Percentiles rank a stretch among this genome's conserved stretches.
Evolutionary conservation across 768 basidiomycete species (phyloP).

Genomic region (Cystobasidium tubakii): DNA sequence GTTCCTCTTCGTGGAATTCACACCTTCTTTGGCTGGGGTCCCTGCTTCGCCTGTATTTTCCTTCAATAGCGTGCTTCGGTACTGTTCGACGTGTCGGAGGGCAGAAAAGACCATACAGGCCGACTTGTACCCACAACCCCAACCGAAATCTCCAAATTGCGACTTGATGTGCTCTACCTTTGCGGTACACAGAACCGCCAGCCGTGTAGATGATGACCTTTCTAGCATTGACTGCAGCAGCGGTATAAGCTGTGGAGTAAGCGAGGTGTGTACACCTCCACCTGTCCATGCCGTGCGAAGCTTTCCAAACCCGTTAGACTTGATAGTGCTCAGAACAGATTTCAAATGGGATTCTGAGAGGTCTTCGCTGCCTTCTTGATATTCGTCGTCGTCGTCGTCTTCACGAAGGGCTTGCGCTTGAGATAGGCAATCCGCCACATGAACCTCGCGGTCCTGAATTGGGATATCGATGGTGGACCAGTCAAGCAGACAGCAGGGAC

Average conservation of each 20-base stretch:
- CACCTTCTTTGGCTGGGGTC: neutral
- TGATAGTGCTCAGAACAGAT: neutral
- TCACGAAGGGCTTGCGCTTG: conserved; percentile 16
- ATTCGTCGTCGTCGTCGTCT: conserved; percentile 13
- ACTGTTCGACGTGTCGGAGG: conserved; percentile 25
- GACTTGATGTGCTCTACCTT: conserved; percentile 37
- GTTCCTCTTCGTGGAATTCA: neutral
- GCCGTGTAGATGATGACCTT: conserved; percentile 10
- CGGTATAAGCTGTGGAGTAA: neutral
- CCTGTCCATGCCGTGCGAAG: conserved; percentile 11
- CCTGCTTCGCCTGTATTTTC: neutral
- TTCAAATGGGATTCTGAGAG: neutral
- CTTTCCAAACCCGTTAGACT: conserved; percentile 12
- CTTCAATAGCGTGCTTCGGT: neutral
- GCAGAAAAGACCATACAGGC: conserved; percentile 43
- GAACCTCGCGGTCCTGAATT: neutral
- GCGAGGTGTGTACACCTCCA: neutral
- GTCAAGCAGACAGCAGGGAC: conserved; percentile 23
- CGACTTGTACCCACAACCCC: conserved; percentile 44
- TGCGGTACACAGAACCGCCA: conserved; percentile 3
- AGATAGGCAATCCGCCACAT: conserved; percentile 28
- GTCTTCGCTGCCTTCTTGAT: neutral
- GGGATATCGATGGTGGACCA: conserved; percentile 20
- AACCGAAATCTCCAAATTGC: conserved; percentile 36
- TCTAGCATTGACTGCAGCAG: conserved; percentile 5